These are phyloP conservation scores for Juncus effusus DNA, from an alignment of 176 grass and related monocot genomes.

Conservation along the genomic window DNA sequence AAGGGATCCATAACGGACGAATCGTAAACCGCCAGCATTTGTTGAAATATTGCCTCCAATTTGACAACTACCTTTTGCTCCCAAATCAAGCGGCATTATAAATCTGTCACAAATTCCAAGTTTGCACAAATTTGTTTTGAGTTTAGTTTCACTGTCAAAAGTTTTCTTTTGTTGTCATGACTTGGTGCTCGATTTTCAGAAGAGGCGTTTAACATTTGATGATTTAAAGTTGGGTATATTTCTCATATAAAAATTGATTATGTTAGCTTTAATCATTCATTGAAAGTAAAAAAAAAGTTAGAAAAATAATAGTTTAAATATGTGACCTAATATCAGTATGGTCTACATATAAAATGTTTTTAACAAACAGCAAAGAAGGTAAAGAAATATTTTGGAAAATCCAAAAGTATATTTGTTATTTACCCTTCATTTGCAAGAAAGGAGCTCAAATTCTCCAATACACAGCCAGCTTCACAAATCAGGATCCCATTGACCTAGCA, in stretches of 20 bases:
- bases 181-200: too few species aligned
- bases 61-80: slow-evolving; percentile 95
- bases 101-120: slow-evolving; percentile 48
- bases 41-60: slow-evolving; percentile 96
- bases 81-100: slow-evolving; percentile 97
- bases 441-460: slow-evolving; percentile 77
- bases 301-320: neutral
- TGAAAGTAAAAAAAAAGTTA: slow-evolving; percentile 5
- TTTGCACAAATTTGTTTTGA: neutral
- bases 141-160: too few species aligned
- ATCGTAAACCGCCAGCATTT: slow-evolving; percentile 88
- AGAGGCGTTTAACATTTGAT: too few species aligned
- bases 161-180: too few species aligned
- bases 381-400: slow-evolving; percentile 10
- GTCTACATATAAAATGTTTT: too few species aligned
- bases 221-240: too few species aligned
- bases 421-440: slow-evolving; percentile 94
- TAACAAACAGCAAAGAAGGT: neutral
- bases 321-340: too few species aligned
- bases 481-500: slow-evolving; percentile 92
- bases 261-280: neutral
- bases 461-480: slow-evolving; percentile 88
- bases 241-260: too few species aligned
- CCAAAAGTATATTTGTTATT: slow-evolving; percentile 15
- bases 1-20: slow-evolving; percentile 94